Evolutionary conservation across 176 grass and related monocot genomes (phyloP).

Genomic region (Oryza australiensis): DNA sequence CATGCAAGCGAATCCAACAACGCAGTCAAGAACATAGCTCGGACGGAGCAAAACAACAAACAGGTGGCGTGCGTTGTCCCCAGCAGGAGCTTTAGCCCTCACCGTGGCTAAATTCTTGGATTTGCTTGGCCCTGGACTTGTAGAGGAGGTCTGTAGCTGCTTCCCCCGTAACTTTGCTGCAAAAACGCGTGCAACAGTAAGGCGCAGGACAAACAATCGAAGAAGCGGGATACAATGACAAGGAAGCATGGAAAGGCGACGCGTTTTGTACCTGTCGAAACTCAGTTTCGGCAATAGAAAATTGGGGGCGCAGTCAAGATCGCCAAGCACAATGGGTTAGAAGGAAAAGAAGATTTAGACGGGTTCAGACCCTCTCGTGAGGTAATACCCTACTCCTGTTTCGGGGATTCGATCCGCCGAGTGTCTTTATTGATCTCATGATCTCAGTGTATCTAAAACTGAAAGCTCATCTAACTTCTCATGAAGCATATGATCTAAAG

Average conservation of each 20-base stretch:
- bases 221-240: neutral
- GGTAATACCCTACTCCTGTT: too few species aligned
- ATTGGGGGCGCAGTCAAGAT: too few species aligned
- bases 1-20: neutral
- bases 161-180: slow-evolving; percentile 93
- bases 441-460: too few species aligned
- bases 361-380: too few species aligned
- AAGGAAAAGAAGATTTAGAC: too few species aligned
- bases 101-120: slow-evolving; percentile 75
- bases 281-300: too few species aligned
- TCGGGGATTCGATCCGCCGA: too few species aligned
- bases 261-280: too few species aligned
- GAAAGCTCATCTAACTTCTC: too few species aligned
- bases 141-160: slow-evolving; percentile 91
- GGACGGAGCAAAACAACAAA: slow-evolving; percentile 47
- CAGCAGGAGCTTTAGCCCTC: neutral
- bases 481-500: too few species aligned
- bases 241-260: neutral
- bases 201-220: neutral
- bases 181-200: neutral
- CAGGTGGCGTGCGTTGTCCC: neutral
- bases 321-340: too few species aligned
- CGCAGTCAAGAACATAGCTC: neutral
- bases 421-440: too few species aligned
- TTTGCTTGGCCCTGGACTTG: slow-evolving; percentile 81